Percentiles rank a stretch among this genome's conserved stretches.
phyloP scores from a whole-genome alignment of 768 basidiomycete genomes.

The Clavaria fumosa region DNA sequence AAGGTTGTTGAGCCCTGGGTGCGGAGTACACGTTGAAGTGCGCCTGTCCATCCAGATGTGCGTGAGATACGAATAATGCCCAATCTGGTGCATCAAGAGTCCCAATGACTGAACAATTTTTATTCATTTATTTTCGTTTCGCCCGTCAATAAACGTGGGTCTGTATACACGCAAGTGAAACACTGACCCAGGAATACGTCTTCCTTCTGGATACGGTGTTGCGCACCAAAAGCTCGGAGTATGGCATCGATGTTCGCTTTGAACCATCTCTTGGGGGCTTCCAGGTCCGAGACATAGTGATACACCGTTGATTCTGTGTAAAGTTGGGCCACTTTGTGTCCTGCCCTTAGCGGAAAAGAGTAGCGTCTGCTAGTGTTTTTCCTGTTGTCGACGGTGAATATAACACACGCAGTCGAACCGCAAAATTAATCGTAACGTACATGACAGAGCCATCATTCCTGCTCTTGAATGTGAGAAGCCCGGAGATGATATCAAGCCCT shows the following conservation, averaged over 20 bases:
- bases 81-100: slow-evolving; percentile 56
- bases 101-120: slow-evolving; percentile 37
- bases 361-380: slow-evolving; percentile 35
- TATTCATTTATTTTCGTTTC: background rate
- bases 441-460: slow-evolving; percentile 20
- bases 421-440: slow-evolving; percentile 18
- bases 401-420: slow-evolving; percentile 8
- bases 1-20: slow-evolving; percentile 37
- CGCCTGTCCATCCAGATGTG: slow-evolving; percentile 47
- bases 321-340: slow-evolving; percentile 51
- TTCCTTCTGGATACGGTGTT: slow-evolving; percentile 38
- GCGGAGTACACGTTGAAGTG: slow-evolving; percentile 58
- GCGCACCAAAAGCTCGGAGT: slow-evolving; percentile 34
- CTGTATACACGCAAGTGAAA: background rate
- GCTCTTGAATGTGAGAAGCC: slow-evolving; percentile 31
- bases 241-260: slow-evolving; percentile 50
- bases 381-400: slow-evolving; percentile 14
- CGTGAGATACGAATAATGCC: slow-evolving; percentile 61
- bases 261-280: slow-evolving; percentile 61
- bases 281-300: slow-evolving; percentile 45
- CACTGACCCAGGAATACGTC: slow-evolving; percentile 39
- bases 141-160: background rate
- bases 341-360: slow-evolving; percentile 42
- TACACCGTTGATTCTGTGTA: slow-evolving; percentile 59
- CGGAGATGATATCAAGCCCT: slow-evolving; percentile 38